Conservation (phyloP, 2,329 filamentous ascomycete genomes). For the Daldinia sp. region DNA sequence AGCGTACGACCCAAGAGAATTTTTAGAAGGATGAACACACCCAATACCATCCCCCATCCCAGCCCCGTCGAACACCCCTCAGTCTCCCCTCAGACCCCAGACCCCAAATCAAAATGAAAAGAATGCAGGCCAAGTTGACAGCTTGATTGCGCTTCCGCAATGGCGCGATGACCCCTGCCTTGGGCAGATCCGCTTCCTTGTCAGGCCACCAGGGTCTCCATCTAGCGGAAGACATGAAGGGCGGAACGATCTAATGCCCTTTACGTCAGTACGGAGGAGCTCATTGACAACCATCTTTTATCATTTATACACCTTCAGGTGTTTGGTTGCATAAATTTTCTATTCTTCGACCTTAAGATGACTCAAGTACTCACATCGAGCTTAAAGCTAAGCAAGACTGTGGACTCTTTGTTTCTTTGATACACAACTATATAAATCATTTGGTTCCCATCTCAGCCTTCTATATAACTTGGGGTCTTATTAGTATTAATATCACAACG, state of each 20-base stretch:
- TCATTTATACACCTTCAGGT: slow-evolving; percentile 26
- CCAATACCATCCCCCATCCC: slow-evolving; percentile 3
- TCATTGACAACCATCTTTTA: slow-evolving; percentile 23
- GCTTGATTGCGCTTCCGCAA: slow-evolving; percentile 33
- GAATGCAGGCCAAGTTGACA: slow-evolving; percentile 29
- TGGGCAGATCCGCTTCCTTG: slow-evolving; percentile 32
- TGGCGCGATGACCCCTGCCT: slow-evolving; percentile 39
- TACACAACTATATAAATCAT: slow-evolving; percentile 31
- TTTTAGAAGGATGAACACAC: slow-evolving; percentile 18
- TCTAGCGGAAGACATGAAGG: slow-evolving; percentile 41
- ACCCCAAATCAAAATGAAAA: slow-evolving; percentile 25
- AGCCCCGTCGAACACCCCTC: slow-evolving; percentile 7
- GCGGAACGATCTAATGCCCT: slow-evolving; percentile 40
- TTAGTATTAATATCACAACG: slow-evolving; percentile 34
- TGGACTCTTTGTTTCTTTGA: slow-evolving; percentile 11
- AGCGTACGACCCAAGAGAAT: slow-evolving; percentile 28
- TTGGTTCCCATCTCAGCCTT: slow-evolving; percentile 15
- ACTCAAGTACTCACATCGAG: slow-evolving; percentile 40
- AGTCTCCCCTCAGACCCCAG: slow-evolving; percentile 18
- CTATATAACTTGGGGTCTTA: slow-evolving; percentile 9
- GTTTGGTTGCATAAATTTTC: slow-evolving; percentile 21
- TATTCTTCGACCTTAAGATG: slow-evolving; percentile 33
- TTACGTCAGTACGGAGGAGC: slow-evolving; percentile 45
- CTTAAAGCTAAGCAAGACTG: slow-evolving; percentile 17
- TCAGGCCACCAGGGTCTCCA: slow-evolving; percentile 36